Evolutionary conservation across 2,329 filamentous ascomycete genomes (phyloP), one percentile per base, ranked within the genome.

Genomic region (Fusarium nematophilum): DNA sequence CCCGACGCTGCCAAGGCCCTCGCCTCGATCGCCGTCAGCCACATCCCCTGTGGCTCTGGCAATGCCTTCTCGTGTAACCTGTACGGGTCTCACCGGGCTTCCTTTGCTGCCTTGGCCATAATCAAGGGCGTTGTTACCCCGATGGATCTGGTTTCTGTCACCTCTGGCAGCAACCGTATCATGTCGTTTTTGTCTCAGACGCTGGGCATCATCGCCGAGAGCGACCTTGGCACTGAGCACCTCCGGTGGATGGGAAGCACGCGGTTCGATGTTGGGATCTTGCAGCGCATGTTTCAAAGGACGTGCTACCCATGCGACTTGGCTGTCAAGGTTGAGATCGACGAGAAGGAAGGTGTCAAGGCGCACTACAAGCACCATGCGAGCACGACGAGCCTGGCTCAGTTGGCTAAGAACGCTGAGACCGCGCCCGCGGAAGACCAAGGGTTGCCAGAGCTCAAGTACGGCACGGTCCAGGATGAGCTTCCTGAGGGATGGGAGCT

Each of bases 51-150:
- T 71, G 95, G 95, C 11, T 95, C 91, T 43, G 95, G 95, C 6
- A 99, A 99, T 74, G 95, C 92, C 17, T 90, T 98, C 87, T 91
- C 91, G 60, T 89, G 90, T 78, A 98, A 97, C 73, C 78, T 96
- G 39, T 92, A 92, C 64, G 95, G 94, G 5, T 93, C 93, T 1
- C 84, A 89, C 61, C 87, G 85, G 61, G 84, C 90, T 8, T 90
- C 87, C 56, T 74, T 91, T 38, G 92, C 93, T 1, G 92, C 94
- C 1, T 79, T 98, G 57, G 89, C 87, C 18, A 88, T 97, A 39
- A 86, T 97, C 69, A 99, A 99, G 74, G 94, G 93, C 9, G 78
- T 94, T 11, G 84, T 88, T n/a, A 95, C 89, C 9, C 88, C 92
- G 0, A 75, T 99, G 47, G 95, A 99, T 72, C 79, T 99, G 15